These are phyloP conservation scores for Candida pseudofarinosa DNA, from an alignment of 805 yeast genomes.

Conservation along the genomic window DNA sequence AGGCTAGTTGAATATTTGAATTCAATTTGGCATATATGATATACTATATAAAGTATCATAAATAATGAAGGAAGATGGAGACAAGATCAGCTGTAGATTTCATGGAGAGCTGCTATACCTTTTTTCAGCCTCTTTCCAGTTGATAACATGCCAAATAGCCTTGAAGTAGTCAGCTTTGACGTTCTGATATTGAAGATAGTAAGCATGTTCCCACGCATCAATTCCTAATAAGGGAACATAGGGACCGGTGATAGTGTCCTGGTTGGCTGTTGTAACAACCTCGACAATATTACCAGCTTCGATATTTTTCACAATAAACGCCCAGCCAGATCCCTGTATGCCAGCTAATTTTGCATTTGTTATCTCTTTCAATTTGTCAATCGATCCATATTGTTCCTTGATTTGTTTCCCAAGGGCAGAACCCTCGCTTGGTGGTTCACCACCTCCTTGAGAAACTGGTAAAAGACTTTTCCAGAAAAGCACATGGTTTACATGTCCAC, in stretches of 20 bases:
- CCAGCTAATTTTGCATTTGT: constrained; percentile 43
- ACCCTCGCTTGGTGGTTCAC: constrained; percentile 50
- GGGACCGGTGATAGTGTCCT: constrained; percentile 46
- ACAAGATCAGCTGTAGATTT: too few relatives aligned
- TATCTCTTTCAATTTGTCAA: constrained; percentile 38
- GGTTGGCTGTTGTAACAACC: constrained; percentile 44
- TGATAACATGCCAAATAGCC: constrained; percentile 48
- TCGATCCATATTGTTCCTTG: constrained; percentile 40
- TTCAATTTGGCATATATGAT: too few relatives aligned
- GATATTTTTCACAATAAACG: constrained; percentile 44
- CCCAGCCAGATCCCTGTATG: constrained; percentile 55
- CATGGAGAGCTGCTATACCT: too few relatives aligned
- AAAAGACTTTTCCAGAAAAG: constrained; percentile 48
- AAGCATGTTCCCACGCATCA: constrained; percentile 55
- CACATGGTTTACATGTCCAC: constrained; percentile 48
- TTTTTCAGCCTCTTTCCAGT: constrained; percentile 48
- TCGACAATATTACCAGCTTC: constrained; percentile 40
- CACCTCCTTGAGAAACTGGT: constrained; percentile 47
- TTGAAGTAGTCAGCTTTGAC: constrained; percentile 48
- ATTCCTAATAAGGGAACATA: constrained; percentile 45
- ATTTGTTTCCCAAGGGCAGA: constrained; percentile 36
- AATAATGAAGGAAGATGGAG: too few relatives aligned
- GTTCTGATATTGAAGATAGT: constrained; percentile 50
- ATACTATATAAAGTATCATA: too few relatives aligned
- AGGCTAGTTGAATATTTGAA: too few relatives aligned